phyloP scores from a whole-genome alignment of 805 yeast genomes.

The Lipomyces mesembrius region DNA sequence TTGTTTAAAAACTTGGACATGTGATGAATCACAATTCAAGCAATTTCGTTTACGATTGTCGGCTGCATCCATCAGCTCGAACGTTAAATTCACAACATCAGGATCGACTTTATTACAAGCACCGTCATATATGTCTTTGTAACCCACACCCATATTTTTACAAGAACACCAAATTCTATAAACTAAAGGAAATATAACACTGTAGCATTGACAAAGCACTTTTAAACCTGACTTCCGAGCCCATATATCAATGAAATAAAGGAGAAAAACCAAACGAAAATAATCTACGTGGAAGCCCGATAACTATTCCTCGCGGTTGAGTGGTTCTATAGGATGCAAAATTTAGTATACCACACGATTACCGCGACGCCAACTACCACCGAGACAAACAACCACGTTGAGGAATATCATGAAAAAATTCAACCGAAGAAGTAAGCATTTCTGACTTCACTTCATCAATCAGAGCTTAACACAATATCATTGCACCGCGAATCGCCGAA shows the following conservation, averaged over 20 bases:
- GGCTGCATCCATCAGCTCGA: too few relatives aligned
- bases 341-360: neutral
- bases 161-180: neutral
- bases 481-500: neutral
- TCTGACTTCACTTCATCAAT: neutral
- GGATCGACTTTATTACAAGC: neutral
- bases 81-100: neutral
- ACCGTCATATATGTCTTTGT: neutral
- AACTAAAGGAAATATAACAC: neutral
- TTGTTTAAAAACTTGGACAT: neutral
- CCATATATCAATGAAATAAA: neutral
- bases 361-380: neutral
- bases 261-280: neutral
- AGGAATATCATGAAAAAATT: neutral
- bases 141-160: neutral
- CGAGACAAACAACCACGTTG: neutral
- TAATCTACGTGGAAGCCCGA: neutral
- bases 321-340: slow-evolving; percentile 5
- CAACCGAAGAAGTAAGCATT: neutral
- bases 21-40: neutral
- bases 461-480: neutral
- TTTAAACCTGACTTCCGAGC: neutral
- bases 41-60: too few relatives aligned
- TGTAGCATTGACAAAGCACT: neutral
- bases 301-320: neutral